Evolutionary conservation across 31 red algal genomes (phyloP).

Genomic region (Endocladia muricata): DNA sequence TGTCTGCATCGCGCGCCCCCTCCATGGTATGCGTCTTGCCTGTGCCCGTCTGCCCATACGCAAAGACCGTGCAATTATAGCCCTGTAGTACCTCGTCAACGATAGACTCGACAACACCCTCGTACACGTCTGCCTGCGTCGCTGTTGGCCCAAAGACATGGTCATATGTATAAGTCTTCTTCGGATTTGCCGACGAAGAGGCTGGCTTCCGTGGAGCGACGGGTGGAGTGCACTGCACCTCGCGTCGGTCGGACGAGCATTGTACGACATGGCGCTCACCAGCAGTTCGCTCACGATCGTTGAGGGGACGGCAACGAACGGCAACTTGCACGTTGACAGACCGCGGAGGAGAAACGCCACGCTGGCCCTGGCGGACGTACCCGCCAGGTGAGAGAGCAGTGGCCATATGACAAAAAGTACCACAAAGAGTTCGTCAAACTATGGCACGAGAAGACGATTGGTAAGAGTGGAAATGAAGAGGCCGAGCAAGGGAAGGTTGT

Average conservation of each 20-base stretch:
- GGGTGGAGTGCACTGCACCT: constrained; percentile 37
- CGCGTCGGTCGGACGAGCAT: constrained; percentile 26
- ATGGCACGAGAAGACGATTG: not conserved
- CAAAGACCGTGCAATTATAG: constrained; percentile 99
- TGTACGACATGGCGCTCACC: constrained; percentile 60
- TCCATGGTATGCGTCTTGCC: constrained; percentile 99
- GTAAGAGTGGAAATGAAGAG: not conserved
- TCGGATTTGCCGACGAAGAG: constrained; percentile 30
- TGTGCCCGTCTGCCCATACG: constrained; percentile 97
- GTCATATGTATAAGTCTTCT: constrained; percentile 82
- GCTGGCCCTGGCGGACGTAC: constrained; percentile 67
- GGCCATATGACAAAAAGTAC: constrained; percentile 1
- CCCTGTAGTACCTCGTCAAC: constrained; percentile 87
- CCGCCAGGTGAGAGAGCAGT: constrained; percentile 66
- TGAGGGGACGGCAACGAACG: constrained; percentile 91
- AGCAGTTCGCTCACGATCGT: constrained; percentile 41
- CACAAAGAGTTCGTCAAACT: not conserved
- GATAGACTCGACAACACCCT: constrained; percentile 67
- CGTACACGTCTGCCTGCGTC: constrained; percentile 85
- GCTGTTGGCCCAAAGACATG: constrained; percentile 83
- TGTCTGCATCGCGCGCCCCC: constrained; percentile 51
- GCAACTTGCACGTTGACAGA: constrained; percentile 96
- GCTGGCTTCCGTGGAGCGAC: constrained; percentile 21
- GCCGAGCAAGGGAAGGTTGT: not conserved
- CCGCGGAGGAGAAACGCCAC: constrained; percentile 51